Evolutionary conservation across 2,329 filamentous ascomycete genomes (phyloP).

Genomic region (Huntiella abstrusa): DNA sequence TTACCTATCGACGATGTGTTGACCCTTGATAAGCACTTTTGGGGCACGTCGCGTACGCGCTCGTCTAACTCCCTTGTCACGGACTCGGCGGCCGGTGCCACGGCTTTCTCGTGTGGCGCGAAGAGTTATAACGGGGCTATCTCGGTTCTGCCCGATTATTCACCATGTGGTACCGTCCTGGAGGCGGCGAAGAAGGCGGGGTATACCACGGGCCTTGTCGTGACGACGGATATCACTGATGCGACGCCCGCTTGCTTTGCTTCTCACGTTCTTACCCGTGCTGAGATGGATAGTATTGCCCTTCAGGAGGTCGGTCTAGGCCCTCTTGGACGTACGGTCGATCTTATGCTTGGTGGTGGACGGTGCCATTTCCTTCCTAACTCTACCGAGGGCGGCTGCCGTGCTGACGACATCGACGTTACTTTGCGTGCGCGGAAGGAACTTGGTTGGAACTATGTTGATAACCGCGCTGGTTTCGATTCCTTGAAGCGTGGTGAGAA

Average conservation of each 20-base stretch:
- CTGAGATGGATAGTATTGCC: constrained; percentile 78
- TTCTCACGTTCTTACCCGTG: constrained; percentile 61
- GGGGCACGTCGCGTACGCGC: constrained; percentile 74
- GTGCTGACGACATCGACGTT: constrained; percentile 60
- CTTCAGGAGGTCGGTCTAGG: constrained; percentile 82
- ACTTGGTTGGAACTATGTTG: constrained; percentile 61
- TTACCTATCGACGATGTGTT: constrained; percentile 61
- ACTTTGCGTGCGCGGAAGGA: constrained; percentile 53
- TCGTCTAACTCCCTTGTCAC: constrained; percentile 75
- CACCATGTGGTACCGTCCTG: constrained; percentile 76
- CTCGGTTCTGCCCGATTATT: constrained; percentile 64
- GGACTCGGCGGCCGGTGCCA: constrained; percentile 91
- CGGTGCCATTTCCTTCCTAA: constrained; percentile 87
- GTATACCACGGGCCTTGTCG: constrained; percentile 83
- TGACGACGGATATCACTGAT: constrained; percentile 88
- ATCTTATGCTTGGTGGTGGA: constrained; percentile 83
- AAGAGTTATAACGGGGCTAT: constrained; percentile 98
- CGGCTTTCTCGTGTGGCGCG: constrained; percentile 76
- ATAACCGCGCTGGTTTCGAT: constrained; percentile 58
- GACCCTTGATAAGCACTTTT: constrained; percentile 69
- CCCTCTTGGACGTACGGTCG: constrained; percentile 68
- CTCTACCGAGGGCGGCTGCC: constrained; percentile 60
- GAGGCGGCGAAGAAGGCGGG: constrained; percentile 86
- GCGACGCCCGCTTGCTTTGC: constrained; percentile 93
- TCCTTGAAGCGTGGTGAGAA: constrained; percentile 45